Evolutionary conservation across 352 stramenopile genomes (phyloP), one percentile per base, ranked within the genome.

Genomic region (Phytophthora sp.): DNA sequence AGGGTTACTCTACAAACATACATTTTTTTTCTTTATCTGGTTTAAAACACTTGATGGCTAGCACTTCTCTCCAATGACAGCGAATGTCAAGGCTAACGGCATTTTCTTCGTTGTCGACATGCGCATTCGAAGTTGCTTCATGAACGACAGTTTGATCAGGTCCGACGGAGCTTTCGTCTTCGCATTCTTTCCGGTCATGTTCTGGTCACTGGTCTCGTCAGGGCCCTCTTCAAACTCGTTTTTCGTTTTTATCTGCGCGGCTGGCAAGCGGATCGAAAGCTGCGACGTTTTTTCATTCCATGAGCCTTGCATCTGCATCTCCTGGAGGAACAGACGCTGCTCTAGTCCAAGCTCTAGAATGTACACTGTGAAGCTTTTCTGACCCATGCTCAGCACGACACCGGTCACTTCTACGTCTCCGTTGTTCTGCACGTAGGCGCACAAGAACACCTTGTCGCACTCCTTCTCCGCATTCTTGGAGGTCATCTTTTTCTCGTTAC

Each of bases 401-500:
- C 79, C 87, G 18, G 80, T 90, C 12, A 89, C 81, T 30, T 84
- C 74, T 8, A 92, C 49, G 37, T 76, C 74, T 13, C 74, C 76
- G 45, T 86, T 58, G 50, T 91, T 69, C 60, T 91, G 78, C 21
- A 93, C 65, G 55, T 90, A 93, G 4, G 87, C 77, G 43, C 84
- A 90, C 52, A 97, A 57, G 54, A 93, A 96, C 11, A 96, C 68
- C 26, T 91, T 76, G 45, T 95, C 86, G 39, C 77, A 89, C 20
- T 82, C 76, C 7, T 87, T 88, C 64, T 95, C 83, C 1, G 89
- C 89, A 21, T 83, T 76, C 68, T 96, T 96, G 17, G 87, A 75
- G 7, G 82, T 78, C 69, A 84, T 76, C 66, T 96, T 96, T 78
- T 95, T 94, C 35, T 92, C 75, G 45, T 96, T 97, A 54, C 88